Base-by-base conservation (phyloP, 768 basidiomycete genomes). In the Dendrothele bispora region DNA sequence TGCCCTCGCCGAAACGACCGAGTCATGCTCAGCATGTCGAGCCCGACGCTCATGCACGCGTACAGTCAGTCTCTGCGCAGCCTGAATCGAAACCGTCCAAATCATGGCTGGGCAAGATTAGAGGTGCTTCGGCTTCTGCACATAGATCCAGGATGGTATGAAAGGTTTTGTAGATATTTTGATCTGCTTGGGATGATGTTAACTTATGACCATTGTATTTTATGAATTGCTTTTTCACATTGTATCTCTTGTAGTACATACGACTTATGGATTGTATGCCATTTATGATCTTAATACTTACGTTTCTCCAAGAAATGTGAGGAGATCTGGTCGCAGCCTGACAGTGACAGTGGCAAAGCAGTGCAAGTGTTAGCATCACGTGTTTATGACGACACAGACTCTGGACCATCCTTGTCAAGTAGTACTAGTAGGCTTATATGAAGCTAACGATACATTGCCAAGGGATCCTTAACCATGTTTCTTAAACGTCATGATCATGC, bases 51-150 rank as follows among this genome's bases (percentile, higher is more conserved):
- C n/a, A n/a, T n/a, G n/a, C 10, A 10, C 30, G n/a, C 10, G 30
- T 10, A 32, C 10, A 10, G 30, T 32, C 30, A 41, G 46, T 34
- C 47, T 35, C 43, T 22, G 39, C 56, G 10, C 55, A 59, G 36
- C 64, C n/a, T 64, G 36, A 67, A 71, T 21, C 61, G 65, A 26
- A 79, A 81, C 55, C 69, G 71, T 37, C 66, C 71, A 28, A 84
- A 85, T 61, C 74, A 79, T 57, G 81, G 82, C 48, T 88, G 17
- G 84, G 82, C 11, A 87, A 84, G 65, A 83, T 87, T 53, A 75
- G 82, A 60, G 77, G 79, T 38, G 63, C 66, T 22, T 67, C 73
- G 32, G 53, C 68, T 20, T 64, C 66, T 40, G 48, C 62, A 20
- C 47, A 34, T 56, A 35, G 56, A 30, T 45, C 55, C 34, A 48